phyloP scores from a whole-genome alignment of 108 stramenopile species.

The Aurantiochytrium sp. region DNA sequence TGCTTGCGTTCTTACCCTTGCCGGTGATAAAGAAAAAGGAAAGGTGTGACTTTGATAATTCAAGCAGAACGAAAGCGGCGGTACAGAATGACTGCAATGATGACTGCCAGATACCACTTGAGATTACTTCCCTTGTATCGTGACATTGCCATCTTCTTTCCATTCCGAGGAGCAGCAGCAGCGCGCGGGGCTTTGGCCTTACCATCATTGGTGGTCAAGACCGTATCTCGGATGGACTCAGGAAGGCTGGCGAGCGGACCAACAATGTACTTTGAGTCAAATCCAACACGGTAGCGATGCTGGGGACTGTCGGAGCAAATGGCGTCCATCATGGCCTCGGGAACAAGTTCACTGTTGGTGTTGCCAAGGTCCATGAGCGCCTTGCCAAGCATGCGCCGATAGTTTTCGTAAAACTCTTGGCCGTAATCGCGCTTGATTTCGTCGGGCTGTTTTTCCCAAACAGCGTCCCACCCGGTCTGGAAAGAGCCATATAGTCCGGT shows the following conservation, averaged over 20 bases:
- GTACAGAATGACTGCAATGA: neutral
- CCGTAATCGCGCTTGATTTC: neutral
- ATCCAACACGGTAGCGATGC: neutral
- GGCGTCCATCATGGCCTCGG: conserved; percentile 14
- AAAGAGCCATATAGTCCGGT: neutral
- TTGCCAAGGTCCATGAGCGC: neutral
- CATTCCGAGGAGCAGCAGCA: neutral
- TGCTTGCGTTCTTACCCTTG: no score
- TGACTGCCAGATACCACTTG: neutral
- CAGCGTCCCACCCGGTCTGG: neutral
- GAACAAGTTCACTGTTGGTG: neutral
- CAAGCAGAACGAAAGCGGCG: neutral
- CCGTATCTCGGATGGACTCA: neutral
- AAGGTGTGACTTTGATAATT: no score
- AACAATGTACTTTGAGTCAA: neutral
- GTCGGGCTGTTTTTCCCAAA: conserved; percentile 4
- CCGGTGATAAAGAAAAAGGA: no score
- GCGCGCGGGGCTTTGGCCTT: neutral
- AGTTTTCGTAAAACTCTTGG: neutral
- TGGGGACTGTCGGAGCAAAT: neutral
- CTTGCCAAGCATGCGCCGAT: neutral
- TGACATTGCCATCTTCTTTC: neutral
- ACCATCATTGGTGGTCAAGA: neutral
- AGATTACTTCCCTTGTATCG: neutral
- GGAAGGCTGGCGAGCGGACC: neutral